Base-by-base conservation (phyloP, 2,329 filamentous ascomycete species). In the Calonectria ilicicola region DNA sequence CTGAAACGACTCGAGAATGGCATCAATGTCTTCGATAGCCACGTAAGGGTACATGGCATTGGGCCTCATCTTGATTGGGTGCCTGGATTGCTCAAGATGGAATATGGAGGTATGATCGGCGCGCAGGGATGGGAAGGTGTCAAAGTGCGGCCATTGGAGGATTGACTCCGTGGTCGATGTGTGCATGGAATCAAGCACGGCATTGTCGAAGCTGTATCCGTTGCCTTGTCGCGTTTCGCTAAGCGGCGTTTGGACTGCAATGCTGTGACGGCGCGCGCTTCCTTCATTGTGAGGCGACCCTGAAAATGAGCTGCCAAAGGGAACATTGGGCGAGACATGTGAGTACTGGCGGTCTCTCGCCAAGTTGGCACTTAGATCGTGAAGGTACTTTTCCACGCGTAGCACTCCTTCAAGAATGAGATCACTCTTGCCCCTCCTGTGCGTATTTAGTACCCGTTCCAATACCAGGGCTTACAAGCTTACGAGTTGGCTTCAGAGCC, bases 81-180 rank as follows among this genome's bases (percentile, higher is more conserved):
- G 72, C 0, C 88, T 83, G 0, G 82, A 82, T 62, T 86, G 86
- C 72, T 89, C 88, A 0, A 89, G 81, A 21, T 85, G 82, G 63
- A 89, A 89, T 27, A 89, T 87, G 2, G 87, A 84, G 2, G 82
- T 78, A 27, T 86, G 85, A 19, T 85, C 84, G 32, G 84, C 79
- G 1, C 87, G 81, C 27, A 89, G 81, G 14, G 82, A 82, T 2
- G 85, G 83, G 51, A 87, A 87, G 2, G 82, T 79, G 32, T 87
- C 84, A 67, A 89, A 88, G 67, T 88, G 85, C 8, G 86, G 86
- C 87, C 87, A 89, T 68, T 86, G 85, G 0, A 89, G 82, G n/a
- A 89, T 83, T 0, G 85, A 87, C 75, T 89, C 87, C 0, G 87
- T 89, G 0, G 87, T 86, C 0, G 86, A 88, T 0, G 86, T 88